Conservation (phyloP, 148 eudicot genomes). For the Rhododendron mucronatum region DNA sequence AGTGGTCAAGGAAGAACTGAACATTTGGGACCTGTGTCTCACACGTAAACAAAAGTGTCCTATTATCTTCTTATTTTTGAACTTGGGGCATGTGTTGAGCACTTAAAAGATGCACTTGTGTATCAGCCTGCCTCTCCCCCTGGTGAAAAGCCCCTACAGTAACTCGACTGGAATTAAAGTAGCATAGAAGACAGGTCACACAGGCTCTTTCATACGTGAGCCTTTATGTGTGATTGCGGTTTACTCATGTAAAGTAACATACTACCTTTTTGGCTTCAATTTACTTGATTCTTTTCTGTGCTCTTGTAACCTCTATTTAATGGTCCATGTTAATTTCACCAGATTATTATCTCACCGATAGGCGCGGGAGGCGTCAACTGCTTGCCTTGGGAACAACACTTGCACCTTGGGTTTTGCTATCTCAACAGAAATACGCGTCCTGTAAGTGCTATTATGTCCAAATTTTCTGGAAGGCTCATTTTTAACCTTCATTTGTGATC, state of each 20-base stretch:
- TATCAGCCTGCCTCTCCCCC: neutral
- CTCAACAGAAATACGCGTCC: constrained; percentile 39
- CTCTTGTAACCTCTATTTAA: neutral
- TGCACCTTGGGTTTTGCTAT: constrained; percentile 48
- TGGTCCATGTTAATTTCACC: neutral
- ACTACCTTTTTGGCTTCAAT: neutral
- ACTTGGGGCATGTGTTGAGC: neutral
- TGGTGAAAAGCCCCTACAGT: neutral
- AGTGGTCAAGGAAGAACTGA: neutral
- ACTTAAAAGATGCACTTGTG: neutral
- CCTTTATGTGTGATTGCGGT: neutral
- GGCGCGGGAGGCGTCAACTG: constrained; percentile 60
- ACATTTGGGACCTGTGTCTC: neutral
- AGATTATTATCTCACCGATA: constrained; percentile 34
- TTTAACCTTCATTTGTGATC: neutral
- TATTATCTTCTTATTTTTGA: no score
- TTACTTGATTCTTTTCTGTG: neutral
- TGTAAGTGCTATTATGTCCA: constrained; percentile 45
- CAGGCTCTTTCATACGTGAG: neutral
- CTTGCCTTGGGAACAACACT: constrained; percentile 63
- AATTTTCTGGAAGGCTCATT: neutral
- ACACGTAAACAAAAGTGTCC: neutral
- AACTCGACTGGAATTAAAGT: neutral
- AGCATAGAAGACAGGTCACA: neutral
- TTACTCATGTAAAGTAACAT: neutral